phyloP scores from a whole-genome alignment of 306 rosid genomes.

The Parietaria judaica region DNA sequence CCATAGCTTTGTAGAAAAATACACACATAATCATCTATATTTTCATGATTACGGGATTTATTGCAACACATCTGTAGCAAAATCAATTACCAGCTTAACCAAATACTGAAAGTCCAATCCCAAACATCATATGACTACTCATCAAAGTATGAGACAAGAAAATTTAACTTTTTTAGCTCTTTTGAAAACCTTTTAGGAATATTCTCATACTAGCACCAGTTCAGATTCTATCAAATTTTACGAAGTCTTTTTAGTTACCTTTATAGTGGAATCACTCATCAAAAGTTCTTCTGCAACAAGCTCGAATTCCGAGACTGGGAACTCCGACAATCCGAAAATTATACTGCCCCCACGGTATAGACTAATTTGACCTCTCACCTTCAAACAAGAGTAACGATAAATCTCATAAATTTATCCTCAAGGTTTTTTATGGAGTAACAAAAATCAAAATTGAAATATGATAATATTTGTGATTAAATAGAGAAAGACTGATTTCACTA shows the following conservation, averaged over 20 bases:
- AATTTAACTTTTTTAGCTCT: neutral
- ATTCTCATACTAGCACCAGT: neutral
- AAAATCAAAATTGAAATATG: neutral
- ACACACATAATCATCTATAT: neutral
- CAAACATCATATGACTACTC: neutral
- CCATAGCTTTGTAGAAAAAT: neutral
- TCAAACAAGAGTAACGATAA: constrained; percentile 25
- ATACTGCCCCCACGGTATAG: constrained; percentile 84
- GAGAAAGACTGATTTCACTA: neutral
- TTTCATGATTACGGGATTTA: neutral
- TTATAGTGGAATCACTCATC: constrained; percentile 89
- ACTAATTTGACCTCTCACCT: constrained; percentile 97
- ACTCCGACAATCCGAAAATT: constrained; percentile 80
- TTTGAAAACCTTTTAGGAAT: neutral
- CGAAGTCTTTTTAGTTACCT: constrained; percentile 28
- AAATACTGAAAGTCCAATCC: neutral
- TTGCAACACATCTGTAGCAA: neutral
- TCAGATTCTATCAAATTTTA: neutral
- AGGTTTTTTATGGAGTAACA: neutral
- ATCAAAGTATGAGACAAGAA: neutral
- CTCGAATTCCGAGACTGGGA: constrained; percentile 93
- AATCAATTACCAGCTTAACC: neutral
- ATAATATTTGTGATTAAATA: neutral
- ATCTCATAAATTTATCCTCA: neutral
- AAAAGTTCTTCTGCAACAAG: constrained; percentile 98